Base-by-base conservation (phyloP, 768 basidiomycete genomes). In the Tricholoma terreum region DNA sequence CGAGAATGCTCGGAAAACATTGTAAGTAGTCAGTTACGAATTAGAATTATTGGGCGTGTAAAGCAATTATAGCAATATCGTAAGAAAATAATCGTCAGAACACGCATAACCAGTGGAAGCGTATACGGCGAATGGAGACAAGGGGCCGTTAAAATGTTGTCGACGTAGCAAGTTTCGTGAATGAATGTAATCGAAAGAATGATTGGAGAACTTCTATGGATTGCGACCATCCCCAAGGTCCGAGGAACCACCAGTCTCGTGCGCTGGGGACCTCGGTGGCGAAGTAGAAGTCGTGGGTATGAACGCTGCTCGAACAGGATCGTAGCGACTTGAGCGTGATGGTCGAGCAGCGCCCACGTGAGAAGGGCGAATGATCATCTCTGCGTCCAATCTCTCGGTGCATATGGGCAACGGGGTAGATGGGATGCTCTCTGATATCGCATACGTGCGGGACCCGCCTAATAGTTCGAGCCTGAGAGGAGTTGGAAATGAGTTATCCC, bases 261-360 rank as follows among this genome's bases (percentile, higher is more conserved):
- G 63, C 50, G 65, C 60, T 22, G 58, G 63, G 42, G 59, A 56
- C 35, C 62, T 66, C 34, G 64, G 67, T 22, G 65, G 62, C 51
- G 54, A 57, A 42, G 59, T 63, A 38, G 66, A 63, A 11, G 67
- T 64, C 35, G 73, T 63, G 59, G 75, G 72, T n/a, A 78, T 62
- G 56, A 77, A 75, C 8, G 70, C 73, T 55, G 76, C 75, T 60
- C 81, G 80, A 49, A 83, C 75, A 33, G 81, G 80, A 63, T 83
- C 81, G 61, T 82, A 83, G 51, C 81, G 77, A 55, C 80, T 76
- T 51, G 71, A 61, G 35, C 79, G 75, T 58, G 69, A 63, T 22
- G 69, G 62, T 12, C 67, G 66, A 46, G 62, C 58, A 54, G 66
- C 56, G 57, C 42, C 66, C 36, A 58, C 8, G 7, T 35, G 54